Conservation (phyloP, 139 green algal genomes). For the Coelastrella sp. region DNA sequence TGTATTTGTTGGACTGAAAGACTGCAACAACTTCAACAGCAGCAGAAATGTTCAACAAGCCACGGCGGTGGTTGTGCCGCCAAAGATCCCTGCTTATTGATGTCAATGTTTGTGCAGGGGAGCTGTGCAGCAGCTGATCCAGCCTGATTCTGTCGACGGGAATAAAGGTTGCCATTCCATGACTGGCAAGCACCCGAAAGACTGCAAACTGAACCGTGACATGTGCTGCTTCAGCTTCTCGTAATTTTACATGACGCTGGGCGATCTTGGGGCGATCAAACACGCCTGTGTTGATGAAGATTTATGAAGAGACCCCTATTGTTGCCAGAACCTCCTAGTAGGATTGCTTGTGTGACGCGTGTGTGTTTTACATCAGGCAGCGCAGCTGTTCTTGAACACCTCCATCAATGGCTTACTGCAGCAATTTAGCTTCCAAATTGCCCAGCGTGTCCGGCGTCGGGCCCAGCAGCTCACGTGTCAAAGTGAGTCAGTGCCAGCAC, state of each 20-base stretch:
- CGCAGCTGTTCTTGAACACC: too few relatives aligned
- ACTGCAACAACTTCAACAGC: not conserved
- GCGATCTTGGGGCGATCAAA: not conserved
- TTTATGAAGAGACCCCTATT: not conserved
- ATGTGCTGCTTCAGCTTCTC: not conserved
- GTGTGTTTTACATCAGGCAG: not conserved
- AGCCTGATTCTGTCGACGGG: too few relatives aligned
- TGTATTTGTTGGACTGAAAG: not conserved
- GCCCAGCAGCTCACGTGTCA: not conserved
- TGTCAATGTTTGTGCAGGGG: not conserved
- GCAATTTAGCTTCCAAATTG: not conserved
- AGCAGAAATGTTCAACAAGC: not conserved
- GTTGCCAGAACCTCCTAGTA: not conserved
- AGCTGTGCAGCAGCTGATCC: not conserved
- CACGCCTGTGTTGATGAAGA: too few relatives aligned
- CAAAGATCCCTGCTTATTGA: not conserved
- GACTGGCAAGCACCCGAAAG: not conserved
- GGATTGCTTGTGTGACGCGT: not conserved
- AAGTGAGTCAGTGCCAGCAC: constrained; percentile 1
- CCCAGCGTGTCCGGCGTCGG: not conserved
- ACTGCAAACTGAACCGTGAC: not conserved
- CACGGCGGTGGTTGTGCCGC: not conserved
- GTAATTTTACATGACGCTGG: not conserved
- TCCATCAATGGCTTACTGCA: not conserved
- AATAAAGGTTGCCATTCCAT: not conserved